Evolutionary conservation across 805 yeast species (phyloP), one percentile per base, ranked within the genome.

Genomic region (Yamadazyma tumulicola): DNA sequence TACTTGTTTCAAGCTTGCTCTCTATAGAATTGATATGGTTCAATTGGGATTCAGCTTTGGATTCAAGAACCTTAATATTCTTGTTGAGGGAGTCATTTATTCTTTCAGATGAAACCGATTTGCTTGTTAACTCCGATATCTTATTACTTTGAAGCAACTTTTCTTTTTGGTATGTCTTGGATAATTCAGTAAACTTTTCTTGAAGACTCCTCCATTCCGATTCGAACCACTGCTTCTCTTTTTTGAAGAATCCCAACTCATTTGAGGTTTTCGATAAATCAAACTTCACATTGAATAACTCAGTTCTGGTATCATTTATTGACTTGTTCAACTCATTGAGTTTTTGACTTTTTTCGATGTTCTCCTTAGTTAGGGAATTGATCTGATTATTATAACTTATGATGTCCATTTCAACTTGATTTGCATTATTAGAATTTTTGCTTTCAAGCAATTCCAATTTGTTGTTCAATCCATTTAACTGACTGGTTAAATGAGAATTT

Each of bases 11-110:
- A 19, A 45, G 45, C 19, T 51, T 48, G 11, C 56, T 49, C 29
- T 51, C 55, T 19, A 54, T 37, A 8, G 48, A 48, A 1, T 55
- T 39, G 6, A 39, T 42, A 23, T 51, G 37, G 5, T 48, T 31
- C 3, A 52, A 33, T 25, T 49, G 52, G n/a, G 39, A 32, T 32
- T 64, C 69, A 12, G 53, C 34, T 18, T 68, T 61, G 43, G 70
- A 76, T 16, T 67, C 68, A 18, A 80, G 51, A 4, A 67, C 59
- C 43, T 73, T 74, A 17, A 77, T 54, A 35, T 74, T 64, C 1
- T 64, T 44, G 18, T 74, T 51, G 4, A 75, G 49, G n/a, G 38
- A 35, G 13, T 31, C 63, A 55, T 39, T 79, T 72, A 43, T 71
- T 18, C 38, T 41, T 22, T 44, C 52, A 18, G 54, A 51, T 2